phyloP scores from a whole-genome alignment of 768 basidiomycete genomes.

The Tulasnella sp. region DNA sequence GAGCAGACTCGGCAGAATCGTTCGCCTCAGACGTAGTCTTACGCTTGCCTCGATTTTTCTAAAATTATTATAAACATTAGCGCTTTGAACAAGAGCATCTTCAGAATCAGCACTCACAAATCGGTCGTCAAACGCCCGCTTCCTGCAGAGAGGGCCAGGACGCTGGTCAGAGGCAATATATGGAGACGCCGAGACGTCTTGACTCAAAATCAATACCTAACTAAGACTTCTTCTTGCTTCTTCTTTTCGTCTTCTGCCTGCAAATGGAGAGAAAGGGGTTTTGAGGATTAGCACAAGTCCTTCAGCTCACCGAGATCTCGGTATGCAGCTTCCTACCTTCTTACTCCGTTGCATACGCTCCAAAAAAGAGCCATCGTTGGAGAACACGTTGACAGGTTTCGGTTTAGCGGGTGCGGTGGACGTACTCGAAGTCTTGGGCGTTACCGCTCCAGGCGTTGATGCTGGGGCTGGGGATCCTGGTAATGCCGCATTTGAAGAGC shows the following conservation, averaged over 20 bases:
- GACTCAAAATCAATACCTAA: slow-evolving; percentile 42
- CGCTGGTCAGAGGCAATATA: not conserved
- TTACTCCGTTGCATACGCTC: slow-evolving; percentile 58
- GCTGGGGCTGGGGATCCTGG: not conserved
- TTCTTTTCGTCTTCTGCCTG: slow-evolving; percentile 60
- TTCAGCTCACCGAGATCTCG: not conserved
- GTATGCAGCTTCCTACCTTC: slow-evolving; percentile 43
- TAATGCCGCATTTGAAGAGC: not conserved
- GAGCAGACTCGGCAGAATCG: slow-evolving; percentile 35
- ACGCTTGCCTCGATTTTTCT: slow-evolving; percentile 63
- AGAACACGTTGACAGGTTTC: slow-evolving; percentile 54
- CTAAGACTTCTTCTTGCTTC: slow-evolving; percentile 51
- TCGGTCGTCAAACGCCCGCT: slow-evolving; percentile 56
- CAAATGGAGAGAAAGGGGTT: not conserved
- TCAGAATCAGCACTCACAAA: slow-evolving; percentile 48
- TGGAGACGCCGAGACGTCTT: slow-evolving; percentile 10
- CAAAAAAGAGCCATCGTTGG: slow-evolving; percentile 66
- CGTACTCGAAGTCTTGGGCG: slow-evolving; percentile 5
- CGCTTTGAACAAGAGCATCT: not conserved
- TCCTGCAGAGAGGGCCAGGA: slow-evolving; percentile 42
- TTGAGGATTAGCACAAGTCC: slow-evolving; percentile 20
- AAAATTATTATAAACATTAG: slow-evolving; percentile 1
- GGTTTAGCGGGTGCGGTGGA: slow-evolving; percentile 38
- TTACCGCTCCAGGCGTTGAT: not conserved
- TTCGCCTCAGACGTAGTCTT: slow-evolving; percentile 37